phyloP scores from a whole-genome alignment of 176 grass and related monocot species.

The Zizania latifolia region DNA sequence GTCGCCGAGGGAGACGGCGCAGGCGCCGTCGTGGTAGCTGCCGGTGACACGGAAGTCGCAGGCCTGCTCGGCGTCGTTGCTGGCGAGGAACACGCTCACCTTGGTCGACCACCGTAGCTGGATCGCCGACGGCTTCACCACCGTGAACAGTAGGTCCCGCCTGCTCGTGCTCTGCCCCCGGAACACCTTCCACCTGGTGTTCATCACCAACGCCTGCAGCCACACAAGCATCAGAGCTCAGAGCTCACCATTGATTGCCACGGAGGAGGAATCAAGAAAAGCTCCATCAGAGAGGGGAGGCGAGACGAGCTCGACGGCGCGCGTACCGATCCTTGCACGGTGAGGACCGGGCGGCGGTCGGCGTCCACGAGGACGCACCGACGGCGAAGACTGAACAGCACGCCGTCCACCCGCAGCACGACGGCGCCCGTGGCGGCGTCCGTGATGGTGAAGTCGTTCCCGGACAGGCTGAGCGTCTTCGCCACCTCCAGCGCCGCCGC shows the following conservation, averaged over 20 bases:
- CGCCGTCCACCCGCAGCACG: conserved; percentile 30
- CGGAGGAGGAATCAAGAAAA: neutral
- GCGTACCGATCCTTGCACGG: conserved; percentile 33
- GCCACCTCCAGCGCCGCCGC: conserved; percentile 7
- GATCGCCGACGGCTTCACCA: conserved; percentile 48
- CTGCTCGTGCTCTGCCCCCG: conserved; percentile 46
- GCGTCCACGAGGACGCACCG: conserved; percentile 35
- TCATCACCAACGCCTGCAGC: conserved; percentile 33
- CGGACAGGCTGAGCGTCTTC: conserved; percentile 34
- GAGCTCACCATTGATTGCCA: neutral
- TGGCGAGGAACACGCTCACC: conserved; percentile 53
- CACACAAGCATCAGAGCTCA: no score
- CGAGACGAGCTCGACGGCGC: neutral
- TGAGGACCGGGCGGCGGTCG: conserved; percentile 25
- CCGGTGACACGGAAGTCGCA: conserved; percentile 61
- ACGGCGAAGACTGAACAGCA: conserved; percentile 21
- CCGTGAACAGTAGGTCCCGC: conserved; percentile 47
- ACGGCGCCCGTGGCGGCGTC: conserved; percentile 24
- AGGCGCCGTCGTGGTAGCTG: conserved; percentile 48
- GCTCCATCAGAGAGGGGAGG: neutral
- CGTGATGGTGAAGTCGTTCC: conserved; percentile 17
- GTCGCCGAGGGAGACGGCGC: conserved; percentile 45
- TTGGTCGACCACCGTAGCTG: conserved; percentile 38
- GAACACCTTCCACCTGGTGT: conserved; percentile 52
- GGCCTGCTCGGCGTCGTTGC: conserved; percentile 41